A percentile compares a stretch with the other conserved stretches of the same genome.
These are phyloP conservation scores for Albizia julibrissin DNA, from an alignment of 306 rosid species.

Conservation along the genomic window DNA sequence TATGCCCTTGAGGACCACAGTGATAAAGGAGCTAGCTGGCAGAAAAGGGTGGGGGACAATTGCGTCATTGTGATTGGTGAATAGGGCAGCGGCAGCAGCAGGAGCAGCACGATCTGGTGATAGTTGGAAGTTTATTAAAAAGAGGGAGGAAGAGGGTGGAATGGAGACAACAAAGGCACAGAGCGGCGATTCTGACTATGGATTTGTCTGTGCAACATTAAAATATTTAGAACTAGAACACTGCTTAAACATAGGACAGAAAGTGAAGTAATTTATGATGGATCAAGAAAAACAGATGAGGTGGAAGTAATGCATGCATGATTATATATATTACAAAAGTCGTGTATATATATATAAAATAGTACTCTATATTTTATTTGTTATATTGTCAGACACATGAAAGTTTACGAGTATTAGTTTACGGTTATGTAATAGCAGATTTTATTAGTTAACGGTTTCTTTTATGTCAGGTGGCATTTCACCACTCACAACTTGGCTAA, in stretches of 20 bases:
- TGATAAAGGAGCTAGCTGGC: neutral
- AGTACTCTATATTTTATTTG: neutral
- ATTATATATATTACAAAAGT: neutral
- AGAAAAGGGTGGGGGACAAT: constrained; percentile 25
- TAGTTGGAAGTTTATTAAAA: constrained; percentile 29
- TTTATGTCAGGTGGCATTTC: neutral
- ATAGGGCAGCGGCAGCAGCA: too few species aligned
- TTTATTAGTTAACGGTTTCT: constrained; percentile 29
- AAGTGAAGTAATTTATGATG: constrained; percentile 4
- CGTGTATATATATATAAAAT: neutral
- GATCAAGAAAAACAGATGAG: constrained; percentile 28
- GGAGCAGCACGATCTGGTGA: constrained; percentile 26
- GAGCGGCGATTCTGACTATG: neutral
- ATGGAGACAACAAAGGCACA: constrained; percentile 12
- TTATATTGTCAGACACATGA: constrained; percentile 11
- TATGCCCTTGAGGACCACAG: constrained; percentile 26
- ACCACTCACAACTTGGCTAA: neutral
- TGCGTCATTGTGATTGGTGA: constrained; percentile 29
- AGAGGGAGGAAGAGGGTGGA: constrained; percentile 14
- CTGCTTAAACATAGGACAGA: constrained; percentile 14
- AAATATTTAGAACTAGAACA: neutral
- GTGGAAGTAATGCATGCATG: constrained; percentile 37
- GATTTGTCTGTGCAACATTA: constrained; percentile 15
- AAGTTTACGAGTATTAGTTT: constrained; percentile 30
- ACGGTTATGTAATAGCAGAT: constrained; percentile 17